Evolutionary conservation across 352 stramenopile genomes (phyloP).

Genomic region (Pythium graminicola): DNA sequence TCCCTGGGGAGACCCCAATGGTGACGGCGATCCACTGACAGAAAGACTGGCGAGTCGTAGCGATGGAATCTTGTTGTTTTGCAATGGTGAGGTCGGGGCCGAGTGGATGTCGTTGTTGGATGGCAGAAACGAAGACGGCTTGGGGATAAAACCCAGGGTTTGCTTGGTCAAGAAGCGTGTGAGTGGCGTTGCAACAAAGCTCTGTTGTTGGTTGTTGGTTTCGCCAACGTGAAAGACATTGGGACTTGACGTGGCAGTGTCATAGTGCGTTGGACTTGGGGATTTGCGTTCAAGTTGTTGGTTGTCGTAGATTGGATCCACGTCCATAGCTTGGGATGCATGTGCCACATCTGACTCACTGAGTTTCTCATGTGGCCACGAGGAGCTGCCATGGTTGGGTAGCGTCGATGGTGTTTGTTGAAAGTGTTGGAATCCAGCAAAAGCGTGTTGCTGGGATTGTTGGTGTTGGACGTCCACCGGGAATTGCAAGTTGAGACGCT

Average conservation of each 20-base stretch:
- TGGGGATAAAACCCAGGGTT: slow-evolving; percentile 50
- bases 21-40: slow-evolving; percentile 8
- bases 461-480: slow-evolving; percentile 3
- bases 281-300: slow-evolving; percentile 2
- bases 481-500: not conserved
- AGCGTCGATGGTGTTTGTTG: not conserved
- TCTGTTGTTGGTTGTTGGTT: slow-evolving; percentile 9
- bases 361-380: slow-evolving; percentile 23
- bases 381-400: not conserved
- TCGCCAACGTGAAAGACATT: slow-evolving; percentile 19
- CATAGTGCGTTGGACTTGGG: slow-evolving; percentile 11
- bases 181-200: slow-evolving; percentile 14
- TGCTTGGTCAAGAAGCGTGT: slow-evolving; percentile 59
- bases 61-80: slow-evolving; percentile 24
- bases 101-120: slow-evolving; percentile 19
- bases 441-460: not conserved
- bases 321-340: slow-evolving; percentile 13
- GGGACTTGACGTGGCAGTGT: not conserved
- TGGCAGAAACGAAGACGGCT: slow-evolving; percentile 32
- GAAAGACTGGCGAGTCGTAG: slow-evolving; percentile 45
- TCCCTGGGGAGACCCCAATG: slow-evolving; percentile 27
- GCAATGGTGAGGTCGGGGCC: slow-evolving; percentile 15
- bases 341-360: slow-evolving; percentile 11
- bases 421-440: no score
- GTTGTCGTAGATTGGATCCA: slow-evolving; percentile 19